Percentiles rank a stretch among this genome's conserved stretches.
These are phyloP conservation scores for Rusavskia elegans DNA, from an alignment of 495 filamentous ascomycete genomes.

Conservation along the genomic window DNA sequence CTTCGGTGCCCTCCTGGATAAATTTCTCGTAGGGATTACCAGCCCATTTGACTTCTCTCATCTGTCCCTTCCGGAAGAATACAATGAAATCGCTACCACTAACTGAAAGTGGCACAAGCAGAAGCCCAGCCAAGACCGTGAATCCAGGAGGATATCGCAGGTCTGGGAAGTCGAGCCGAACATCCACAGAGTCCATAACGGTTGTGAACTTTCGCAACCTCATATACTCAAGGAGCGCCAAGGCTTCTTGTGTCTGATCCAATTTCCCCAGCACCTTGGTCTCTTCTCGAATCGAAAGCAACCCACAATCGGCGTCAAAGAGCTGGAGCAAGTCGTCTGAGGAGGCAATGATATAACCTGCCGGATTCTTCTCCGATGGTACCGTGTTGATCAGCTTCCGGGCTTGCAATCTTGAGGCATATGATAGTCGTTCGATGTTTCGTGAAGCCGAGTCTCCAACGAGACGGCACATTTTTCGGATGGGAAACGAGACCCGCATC, in stretches of 20 bases:
- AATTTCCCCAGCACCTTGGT: conserved; percentile 72
- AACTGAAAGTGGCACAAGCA: conserved; percentile 69
- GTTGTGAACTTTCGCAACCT: conserved; percentile 61
- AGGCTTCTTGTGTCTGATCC: conserved; percentile 63
- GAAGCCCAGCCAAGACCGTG: conserved; percentile 57
- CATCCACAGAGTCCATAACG: conserved; percentile 63
- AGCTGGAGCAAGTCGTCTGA: conserved; percentile 76
- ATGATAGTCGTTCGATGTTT: conserved; percentile 81
- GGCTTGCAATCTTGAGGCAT: conserved; percentile 68
- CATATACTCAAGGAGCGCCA: conserved; percentile 77
- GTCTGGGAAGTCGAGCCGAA: conserved; percentile 69
- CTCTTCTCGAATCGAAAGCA: conserved; percentile 72
- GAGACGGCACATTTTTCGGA: conserved; percentile 87
- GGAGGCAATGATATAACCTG: conserved; percentile 83
- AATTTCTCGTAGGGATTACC: conserved; percentile 85
- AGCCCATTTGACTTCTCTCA: conserved; percentile 76
- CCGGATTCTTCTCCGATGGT: conserved; percentile 68
- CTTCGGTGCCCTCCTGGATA: conserved; percentile 47
- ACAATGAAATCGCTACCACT: conserved; percentile 78
- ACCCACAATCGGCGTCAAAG: conserved; percentile 79
- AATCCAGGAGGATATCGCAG: conserved; percentile 70
- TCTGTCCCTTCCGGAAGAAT: conserved; percentile 70
- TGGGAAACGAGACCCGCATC: conserved; percentile 83
- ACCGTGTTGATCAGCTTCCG: conserved; percentile 67
- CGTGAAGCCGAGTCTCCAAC: conserved; percentile 75